Percentiles rank a stretch among this genome's conserved stretches.
These are phyloP conservation scores for Agrostemma githago DNA, from an alignment of 148 eudicot genomes.

Conservation along the genomic window DNA sequence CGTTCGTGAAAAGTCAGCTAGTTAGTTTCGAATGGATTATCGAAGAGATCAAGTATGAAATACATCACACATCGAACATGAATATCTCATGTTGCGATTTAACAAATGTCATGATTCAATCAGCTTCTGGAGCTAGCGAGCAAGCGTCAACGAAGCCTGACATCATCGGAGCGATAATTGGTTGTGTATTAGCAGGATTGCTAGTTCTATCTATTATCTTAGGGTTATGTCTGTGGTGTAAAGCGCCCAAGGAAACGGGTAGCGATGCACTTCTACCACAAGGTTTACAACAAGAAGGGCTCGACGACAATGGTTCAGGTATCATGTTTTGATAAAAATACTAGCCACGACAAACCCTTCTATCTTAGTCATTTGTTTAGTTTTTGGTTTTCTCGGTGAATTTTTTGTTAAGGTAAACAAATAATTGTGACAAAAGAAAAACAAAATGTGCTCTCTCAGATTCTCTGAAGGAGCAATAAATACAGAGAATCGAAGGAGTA, in stretches of 20 bases:
- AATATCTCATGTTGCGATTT: no score
- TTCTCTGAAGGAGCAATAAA: no score
- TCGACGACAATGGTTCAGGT: not conserved
- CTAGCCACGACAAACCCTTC: not conserved
- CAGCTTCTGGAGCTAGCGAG: no score
- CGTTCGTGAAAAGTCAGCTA: no score
- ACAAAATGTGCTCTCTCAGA: no score
- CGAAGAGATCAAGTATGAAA: no score
- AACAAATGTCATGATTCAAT: no score
- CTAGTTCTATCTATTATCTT: not conserved
- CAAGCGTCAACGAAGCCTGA: not conserved
- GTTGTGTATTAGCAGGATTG: not conserved
- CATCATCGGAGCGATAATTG: not conserved
- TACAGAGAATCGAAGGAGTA: not conserved
- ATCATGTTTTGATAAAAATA: not conserved
- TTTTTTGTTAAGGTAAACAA: no score
- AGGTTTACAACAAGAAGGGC: not conserved
- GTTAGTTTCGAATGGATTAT: no score
- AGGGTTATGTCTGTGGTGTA: not conserved
- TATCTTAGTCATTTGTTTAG: not conserved
- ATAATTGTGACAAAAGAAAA: no score
- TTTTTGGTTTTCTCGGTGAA: not conserved
- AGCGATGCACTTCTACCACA: not conserved
- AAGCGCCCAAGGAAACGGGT: not conserved
- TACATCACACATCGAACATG: no score